phyloP scores from a whole-genome alignment of 495 filamentous ascomycete species.

The Penicillium chermesinum region DNA sequence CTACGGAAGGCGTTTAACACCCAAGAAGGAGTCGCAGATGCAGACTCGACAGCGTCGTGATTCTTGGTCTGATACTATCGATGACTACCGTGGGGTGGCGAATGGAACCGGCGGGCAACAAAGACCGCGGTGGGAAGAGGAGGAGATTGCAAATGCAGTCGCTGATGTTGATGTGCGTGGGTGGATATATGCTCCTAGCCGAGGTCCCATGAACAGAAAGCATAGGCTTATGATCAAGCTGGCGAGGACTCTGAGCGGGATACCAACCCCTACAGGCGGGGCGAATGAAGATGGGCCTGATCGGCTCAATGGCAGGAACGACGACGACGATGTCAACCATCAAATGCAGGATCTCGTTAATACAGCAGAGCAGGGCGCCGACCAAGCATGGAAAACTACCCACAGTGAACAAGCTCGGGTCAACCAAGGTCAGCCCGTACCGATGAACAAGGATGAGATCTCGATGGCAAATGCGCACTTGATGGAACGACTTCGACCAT shows the following conservation, averaged over 20 bases:
- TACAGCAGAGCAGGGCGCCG: constrained; percentile 63
- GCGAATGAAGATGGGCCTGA: constrained; percentile 24
- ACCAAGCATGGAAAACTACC: constrained; percentile 55
- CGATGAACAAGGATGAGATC: constrained; percentile 66
- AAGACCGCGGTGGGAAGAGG: constrained; percentile 58
- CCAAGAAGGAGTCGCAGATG: constrained; percentile 18
- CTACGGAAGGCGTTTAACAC: constrained; percentile 65
- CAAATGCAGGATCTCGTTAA: constrained; percentile 71
- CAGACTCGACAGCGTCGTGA: constrained; percentile 18
- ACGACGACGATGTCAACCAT: constrained; percentile 58
- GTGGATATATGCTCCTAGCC: constrained; percentile 85
- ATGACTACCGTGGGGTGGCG: constrained; percentile 33
- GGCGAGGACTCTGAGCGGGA: constrained; percentile 76
- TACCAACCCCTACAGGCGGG: constrained; percentile 58
- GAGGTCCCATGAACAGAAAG: constrained; percentile 80
- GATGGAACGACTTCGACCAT: constrained; percentile 81
- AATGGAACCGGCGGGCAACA: constrained; percentile 20
- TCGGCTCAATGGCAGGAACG: constrained; percentile 25
- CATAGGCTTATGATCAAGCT: constrained; percentile 81
- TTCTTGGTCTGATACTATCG: constrained; percentile 31
- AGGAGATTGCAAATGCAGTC: constrained; percentile 71
- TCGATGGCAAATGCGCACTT: constrained; percentile 76
- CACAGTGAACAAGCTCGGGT: constrained; percentile 12
- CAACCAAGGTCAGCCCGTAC: constrained; percentile 43
- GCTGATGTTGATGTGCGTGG: constrained; percentile 89